Percentiles rank a stretch among this genome's conserved stretches.
Conservation (phyloP, 495 filamentous ascomycete species). For the Penicillium angulare region DNA sequence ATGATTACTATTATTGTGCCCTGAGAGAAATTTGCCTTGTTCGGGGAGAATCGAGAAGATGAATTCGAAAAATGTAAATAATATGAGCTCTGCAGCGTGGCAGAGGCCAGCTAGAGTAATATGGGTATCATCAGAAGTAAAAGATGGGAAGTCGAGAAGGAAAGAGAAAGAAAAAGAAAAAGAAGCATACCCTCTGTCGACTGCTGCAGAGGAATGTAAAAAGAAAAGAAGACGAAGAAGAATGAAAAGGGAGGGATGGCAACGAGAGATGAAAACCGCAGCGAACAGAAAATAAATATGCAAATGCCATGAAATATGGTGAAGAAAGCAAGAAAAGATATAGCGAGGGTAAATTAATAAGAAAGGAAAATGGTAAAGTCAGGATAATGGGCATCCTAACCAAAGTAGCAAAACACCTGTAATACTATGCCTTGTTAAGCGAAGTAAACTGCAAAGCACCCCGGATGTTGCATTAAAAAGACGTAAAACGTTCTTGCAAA, state of each 20-base stretch:
- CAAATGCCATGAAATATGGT: neutral
- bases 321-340: neutral
- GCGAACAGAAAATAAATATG: neutral
- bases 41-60: neutral
- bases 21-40: too few relatives aligned
- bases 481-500: neutral
- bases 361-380: neutral
- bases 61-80: neutral
- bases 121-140: constrained; percentile 9
- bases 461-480: too few relatives aligned
- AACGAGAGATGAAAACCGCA: neutral
- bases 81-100: neutral
- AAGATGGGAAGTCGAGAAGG: constrained; percentile 6
- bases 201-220: neutral
- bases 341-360: neutral
- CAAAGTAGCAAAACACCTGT: neutral
- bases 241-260: neutral
- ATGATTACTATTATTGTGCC: too few relatives aligned
- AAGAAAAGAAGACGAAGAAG: neutral
- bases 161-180: neutral
- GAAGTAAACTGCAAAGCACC: too few relatives aligned
- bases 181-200: neutral
- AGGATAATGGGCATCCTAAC: neutral
- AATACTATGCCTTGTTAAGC: too few relatives aligned
- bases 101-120: constrained; percentile 3